phyloP scores from a whole-genome alignment of 352 stramenopile species.

The Bremia lactucae region DNA sequence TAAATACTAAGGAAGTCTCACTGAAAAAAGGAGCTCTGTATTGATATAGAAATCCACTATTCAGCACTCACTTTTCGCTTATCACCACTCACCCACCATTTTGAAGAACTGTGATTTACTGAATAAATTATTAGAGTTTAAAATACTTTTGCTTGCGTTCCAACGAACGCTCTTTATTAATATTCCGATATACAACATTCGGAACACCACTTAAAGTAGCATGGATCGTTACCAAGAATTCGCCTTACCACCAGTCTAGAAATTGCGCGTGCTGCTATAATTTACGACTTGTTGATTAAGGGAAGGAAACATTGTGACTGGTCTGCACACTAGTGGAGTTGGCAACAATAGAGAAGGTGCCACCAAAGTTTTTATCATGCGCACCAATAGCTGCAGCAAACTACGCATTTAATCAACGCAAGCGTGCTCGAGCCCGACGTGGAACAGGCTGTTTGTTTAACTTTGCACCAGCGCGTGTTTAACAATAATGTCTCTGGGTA shows the following conservation, averaged over 20 bases:
- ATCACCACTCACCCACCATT: too few species aligned
- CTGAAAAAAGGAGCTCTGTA: too few species aligned
- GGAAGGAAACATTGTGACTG: neutral
- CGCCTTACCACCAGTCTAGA: neutral
- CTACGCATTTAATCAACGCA: neutral
- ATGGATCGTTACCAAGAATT: neutral
- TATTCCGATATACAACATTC: too few species aligned
- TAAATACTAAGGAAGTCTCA: too few species aligned
- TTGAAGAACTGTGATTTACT: too few species aligned
- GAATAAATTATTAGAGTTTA: too few species aligned
- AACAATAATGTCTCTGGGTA: neutral
- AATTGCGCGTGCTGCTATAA: neutral
- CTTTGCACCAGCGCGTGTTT: neutral
- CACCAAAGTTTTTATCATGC: neutral
- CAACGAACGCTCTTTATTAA: too few species aligned
- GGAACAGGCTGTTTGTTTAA: neutral
- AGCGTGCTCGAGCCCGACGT: too few species aligned
- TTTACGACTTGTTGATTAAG: neutral
- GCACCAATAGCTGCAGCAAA: neutral
- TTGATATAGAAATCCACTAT: too few species aligned
- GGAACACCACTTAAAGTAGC: neutral
- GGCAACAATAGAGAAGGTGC: neutral
- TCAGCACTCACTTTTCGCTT: too few species aligned
- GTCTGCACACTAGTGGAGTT: neutral
- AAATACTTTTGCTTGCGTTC: too few species aligned